These are phyloP conservation scores for Citrus maxima DNA, from an alignment of 345 rosid genomes.

Conservation along the genomic window DNA sequence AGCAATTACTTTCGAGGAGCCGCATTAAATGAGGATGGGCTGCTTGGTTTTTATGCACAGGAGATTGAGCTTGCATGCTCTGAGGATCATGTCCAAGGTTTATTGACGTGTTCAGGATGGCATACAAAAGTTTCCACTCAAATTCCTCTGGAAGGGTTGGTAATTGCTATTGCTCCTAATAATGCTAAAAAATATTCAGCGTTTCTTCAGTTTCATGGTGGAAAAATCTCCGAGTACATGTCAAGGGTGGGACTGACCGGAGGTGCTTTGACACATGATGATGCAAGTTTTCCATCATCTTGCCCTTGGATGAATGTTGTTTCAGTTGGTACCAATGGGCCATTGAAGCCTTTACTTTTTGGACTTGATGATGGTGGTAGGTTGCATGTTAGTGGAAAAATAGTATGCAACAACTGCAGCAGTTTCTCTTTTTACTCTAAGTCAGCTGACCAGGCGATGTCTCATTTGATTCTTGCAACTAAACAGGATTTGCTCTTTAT, in stretches of 20 bases:
- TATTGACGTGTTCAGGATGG: slow-evolving; percentile 73
- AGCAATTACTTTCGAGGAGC: slow-evolving; percentile 31
- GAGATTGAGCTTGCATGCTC: slow-evolving; percentile 72
- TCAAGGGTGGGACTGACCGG: slow-evolving; percentile 45
- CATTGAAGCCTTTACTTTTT: slow-evolving; percentile 52
- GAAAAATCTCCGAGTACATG: slow-evolving; percentile 52
- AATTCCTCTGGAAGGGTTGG: slow-evolving; percentile 48
- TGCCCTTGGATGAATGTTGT: slow-evolving; percentile 77
- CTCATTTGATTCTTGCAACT: slow-evolving; percentile 81
- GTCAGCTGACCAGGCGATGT: slow-evolving; percentile 54
- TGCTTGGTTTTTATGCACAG: slow-evolving; percentile 56
- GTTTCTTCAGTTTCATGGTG: slow-evolving; percentile 82
- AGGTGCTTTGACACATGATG: slow-evolving; percentile 34
- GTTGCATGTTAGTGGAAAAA: slow-evolving; percentile 60
- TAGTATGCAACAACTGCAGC: slow-evolving; percentile 78
- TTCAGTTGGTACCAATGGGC: slow-evolving; percentile 36
- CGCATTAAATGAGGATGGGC: slow-evolving; percentile 34
- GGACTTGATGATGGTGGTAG: slow-evolving; percentile 87
- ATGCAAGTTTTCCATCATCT: slow-evolving; percentile 47
- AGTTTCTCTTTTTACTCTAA: slow-evolving; percentile 86
- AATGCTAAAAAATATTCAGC: slow-evolving; percentile 63
- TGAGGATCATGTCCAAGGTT: slow-evolving; percentile 61
- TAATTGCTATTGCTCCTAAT: slow-evolving; percentile 55
- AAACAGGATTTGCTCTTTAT: slow-evolving; percentile 85
- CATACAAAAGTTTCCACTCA: slow-evolving; percentile 45